Evolutionary conservation across 345 rosid species (phyloP), one percentile per base, ranked within the genome.

Genomic region (Pugionium cornutum): DNA sequence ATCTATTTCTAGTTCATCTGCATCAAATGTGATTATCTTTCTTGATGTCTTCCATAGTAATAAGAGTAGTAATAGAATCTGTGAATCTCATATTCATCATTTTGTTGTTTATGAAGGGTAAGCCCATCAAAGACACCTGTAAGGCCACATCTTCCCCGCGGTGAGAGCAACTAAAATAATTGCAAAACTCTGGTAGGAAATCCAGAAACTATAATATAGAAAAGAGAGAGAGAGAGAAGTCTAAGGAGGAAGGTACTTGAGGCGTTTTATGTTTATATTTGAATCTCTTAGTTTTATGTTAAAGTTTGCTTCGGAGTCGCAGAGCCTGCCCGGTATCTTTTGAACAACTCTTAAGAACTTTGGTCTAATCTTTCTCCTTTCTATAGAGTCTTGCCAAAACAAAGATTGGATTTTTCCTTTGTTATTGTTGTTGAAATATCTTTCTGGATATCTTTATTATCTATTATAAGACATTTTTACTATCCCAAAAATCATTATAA

Each of bases 111-210:
- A 9, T 74, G 77, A 85, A 94, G 99, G 95, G 92, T 94, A 47
- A 94, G 99, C 70, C 99, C 99, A 43, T 94, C 99, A 4, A 94
- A 94, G 88, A 94, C 99, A 33, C 99, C 99, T 39, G 97, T 88
- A 48, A 84, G 99, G 50, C 96, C 97, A 11, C 91, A 91, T 50
- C 31, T 75, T 63, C 79, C 84, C 46, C 84, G 87, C 35, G 52
- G 79, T 43, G 74, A 79, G 0, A 9, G 69, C 62, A 80, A 56
- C 53, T 87, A 76, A 83, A 68, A 27, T 44, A 3, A 54, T 53
- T 6, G 49, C 33, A 8, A 56, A 56, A 39, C 69, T 54, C 11
- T 41, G 4, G 60, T 9, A 0, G 47, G 63, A 66, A 4, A 66
- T 46, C 1, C 18, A 4, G 53, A 9, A 61, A 66, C 18, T 18